Evolutionary conservation across 257 asterid species (phyloP).

Genomic region (Osmanthus fragrans): DNA sequence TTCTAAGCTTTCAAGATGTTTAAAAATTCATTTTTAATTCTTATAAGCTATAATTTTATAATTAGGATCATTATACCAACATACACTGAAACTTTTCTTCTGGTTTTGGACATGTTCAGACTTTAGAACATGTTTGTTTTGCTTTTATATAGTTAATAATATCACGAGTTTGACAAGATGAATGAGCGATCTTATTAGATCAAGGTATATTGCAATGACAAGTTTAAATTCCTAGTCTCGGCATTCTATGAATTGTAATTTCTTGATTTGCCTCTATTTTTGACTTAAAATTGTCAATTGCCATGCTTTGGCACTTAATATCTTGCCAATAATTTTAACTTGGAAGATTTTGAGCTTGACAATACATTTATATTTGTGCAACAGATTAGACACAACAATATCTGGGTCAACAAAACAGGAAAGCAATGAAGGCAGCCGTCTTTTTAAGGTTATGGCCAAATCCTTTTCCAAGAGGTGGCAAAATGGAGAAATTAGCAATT

Average conservation of each 20-base stretch:
- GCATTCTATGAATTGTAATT: conserved; percentile 15
- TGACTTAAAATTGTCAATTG: not conserved
- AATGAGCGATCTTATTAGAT: not conserved
- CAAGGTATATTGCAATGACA: conserved; percentile 5
- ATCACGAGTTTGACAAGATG: not conserved
- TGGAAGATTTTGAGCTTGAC: conserved; percentile 14
- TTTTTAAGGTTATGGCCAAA: conserved; percentile 92
- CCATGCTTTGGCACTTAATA: not conserved
- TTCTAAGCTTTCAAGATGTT: not conserved
- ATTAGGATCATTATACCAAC: not conserved
- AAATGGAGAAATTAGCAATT: conserved; percentile 99
- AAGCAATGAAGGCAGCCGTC: conserved; percentile 94
- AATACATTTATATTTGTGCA: conserved; percentile 19
- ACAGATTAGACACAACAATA: conserved; percentile 94
- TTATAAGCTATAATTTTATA: not conserved
- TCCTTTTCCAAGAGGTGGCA: conserved; percentile 99
- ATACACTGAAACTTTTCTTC: not conserved
- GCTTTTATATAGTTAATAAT: not conserved
- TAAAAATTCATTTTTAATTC: not conserved
- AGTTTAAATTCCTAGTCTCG: conserved; percentile 1
- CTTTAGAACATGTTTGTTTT: not conserved
- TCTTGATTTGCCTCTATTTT: conserved; percentile 10
- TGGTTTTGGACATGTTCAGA: not conserved
- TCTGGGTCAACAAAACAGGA: conserved; percentile 93
- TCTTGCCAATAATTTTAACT: not conserved